Evolutionary conservation across 1,284 basidiomycete genomes (phyloP).

Genomic region (Pisolithus thermaeus): DNA sequence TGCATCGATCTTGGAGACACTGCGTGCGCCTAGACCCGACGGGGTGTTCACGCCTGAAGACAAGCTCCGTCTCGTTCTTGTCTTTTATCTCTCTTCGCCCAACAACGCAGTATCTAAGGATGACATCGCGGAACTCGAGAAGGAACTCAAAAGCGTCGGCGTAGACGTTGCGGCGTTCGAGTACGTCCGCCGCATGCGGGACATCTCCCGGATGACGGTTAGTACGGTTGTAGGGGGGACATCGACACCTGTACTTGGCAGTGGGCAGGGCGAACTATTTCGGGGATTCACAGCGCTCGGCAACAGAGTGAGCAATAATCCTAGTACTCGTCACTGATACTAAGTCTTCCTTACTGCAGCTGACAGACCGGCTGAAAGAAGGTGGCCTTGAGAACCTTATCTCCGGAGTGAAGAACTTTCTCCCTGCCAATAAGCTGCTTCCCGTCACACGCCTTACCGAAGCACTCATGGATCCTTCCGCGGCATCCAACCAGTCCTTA

Average conservation of each 20-base stretch:
- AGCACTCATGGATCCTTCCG: constrained; percentile 93
- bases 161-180: constrained; percentile 84
- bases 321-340: constrained; percentile 4
- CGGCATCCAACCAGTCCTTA: constrained; percentile 87
- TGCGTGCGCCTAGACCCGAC: constrained; percentile 63
- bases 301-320: constrained; percentile 60
- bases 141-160: constrained; percentile 76
- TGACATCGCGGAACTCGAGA: constrained; percentile 84
- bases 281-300: constrained; percentile 91
- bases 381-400: constrained; percentile 94
- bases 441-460: constrained; percentile 91
- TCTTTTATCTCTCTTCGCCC: constrained; percentile 87
- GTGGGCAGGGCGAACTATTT: constrained; percentile 75
- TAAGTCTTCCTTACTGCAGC: constrained; percentile 35
- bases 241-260: constrained; percentile 72
- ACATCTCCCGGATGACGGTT: constrained; percentile 88
- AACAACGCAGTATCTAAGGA: constrained; percentile 80
- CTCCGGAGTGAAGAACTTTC: constrained; percentile 96
- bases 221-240: constrained; percentile 57
- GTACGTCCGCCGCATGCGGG: constrained; percentile 89
- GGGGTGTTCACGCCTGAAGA: constrained; percentile 72
- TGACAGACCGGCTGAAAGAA: constrained; percentile 91
- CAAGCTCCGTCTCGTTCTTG: constrained; percentile 89
- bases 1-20: constrained; percentile 74
- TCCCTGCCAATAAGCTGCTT: constrained; percentile 92